These are phyloP conservation scores for Candida patagonica DNA, from an alignment of 805 yeast species.

Conservation along the genomic window DNA sequence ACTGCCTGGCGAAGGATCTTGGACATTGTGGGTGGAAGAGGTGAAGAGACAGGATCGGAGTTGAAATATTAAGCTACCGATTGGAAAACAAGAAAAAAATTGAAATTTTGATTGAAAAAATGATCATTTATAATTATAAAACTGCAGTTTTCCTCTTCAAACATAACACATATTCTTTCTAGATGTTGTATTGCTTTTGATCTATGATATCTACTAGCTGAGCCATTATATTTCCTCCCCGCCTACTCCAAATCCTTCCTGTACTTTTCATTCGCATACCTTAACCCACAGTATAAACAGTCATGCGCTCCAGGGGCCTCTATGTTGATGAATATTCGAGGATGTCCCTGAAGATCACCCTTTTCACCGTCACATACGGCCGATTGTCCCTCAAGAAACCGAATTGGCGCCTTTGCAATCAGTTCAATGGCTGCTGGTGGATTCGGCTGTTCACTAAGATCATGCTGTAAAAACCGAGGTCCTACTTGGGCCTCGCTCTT, in stretches of 20 bases:
- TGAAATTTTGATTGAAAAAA: background rate
- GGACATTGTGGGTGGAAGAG: background rate
- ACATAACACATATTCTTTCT: too few species aligned
- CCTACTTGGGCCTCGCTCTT: constrained; percentile 48
- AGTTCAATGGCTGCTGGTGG: constrained; percentile 81
- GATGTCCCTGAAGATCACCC: constrained; percentile 69
- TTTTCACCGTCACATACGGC: constrained; percentile 74
- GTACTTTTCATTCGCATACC: constrained; percentile 30
- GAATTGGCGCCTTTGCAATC: constrained; percentile 64
- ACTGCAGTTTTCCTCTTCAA: too few species aligned
- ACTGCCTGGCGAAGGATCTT: constrained; percentile 1
- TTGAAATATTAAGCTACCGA: background rate
- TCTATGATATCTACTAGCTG: too few species aligned
- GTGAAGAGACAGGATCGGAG: background rate
- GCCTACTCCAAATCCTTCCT: constrained; percentile 13
- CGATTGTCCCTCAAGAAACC: constrained; percentile 47
- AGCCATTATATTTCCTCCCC: too few species aligned
- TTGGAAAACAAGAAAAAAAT: background rate
- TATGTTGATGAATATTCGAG: constrained; percentile 70
- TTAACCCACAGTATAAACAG: constrained; percentile 75
- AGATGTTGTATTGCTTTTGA: too few species aligned
- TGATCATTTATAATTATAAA: too few species aligned
- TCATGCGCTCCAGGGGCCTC: constrained; percentile 64
- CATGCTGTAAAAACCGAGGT: constrained; percentile 64
- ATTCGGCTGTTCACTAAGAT: constrained; percentile 59